Conservation (phyloP, 116 monocot genomes). For the Dioscorea cayenensis region DNA sequence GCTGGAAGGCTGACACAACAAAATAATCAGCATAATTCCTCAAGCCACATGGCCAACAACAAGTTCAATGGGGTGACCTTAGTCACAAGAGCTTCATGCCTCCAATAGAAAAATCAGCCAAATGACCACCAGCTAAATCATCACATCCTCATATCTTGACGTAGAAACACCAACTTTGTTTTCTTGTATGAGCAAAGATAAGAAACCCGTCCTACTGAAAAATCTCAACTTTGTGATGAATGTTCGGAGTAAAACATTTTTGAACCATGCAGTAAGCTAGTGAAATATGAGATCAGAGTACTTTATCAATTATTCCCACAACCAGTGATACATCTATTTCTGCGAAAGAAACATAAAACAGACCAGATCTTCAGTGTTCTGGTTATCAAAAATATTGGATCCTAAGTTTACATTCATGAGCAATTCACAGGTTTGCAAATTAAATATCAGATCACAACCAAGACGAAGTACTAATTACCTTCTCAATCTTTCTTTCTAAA, state of each 20-base stretch:
- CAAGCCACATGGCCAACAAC: too few species aligned
- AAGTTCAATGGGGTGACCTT: too few species aligned
- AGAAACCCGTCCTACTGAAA: neutral
- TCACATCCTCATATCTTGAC: neutral
- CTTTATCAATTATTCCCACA: neutral
- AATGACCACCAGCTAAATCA: too few species aligned
- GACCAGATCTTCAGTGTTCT: neutral
- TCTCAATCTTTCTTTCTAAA: neutral
- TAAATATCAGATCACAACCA: neutral
- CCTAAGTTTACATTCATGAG: neutral
- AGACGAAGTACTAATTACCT: neutral
- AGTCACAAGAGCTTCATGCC: too few species aligned
- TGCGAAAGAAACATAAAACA: neutral
- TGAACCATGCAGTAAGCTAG: neutral
- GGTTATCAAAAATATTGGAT: neutral
- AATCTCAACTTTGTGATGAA: neutral
- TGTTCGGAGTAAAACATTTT: neutral
- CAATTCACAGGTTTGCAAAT: neutral
- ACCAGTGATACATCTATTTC: neutral
- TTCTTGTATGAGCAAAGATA: neutral
- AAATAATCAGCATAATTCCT: neutral
- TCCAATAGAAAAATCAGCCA: neutral
- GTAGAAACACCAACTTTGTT: neutral
- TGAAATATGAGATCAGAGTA: neutral
- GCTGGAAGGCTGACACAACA: neutral